A percentile compares a stretch with the other conserved stretches of the same genome.
These are phyloP conservation scores for Pestalotiopsis sp. DNA, from an alignment of 2,329 filamentous ascomycete species.

Conservation along the genomic window DNA sequence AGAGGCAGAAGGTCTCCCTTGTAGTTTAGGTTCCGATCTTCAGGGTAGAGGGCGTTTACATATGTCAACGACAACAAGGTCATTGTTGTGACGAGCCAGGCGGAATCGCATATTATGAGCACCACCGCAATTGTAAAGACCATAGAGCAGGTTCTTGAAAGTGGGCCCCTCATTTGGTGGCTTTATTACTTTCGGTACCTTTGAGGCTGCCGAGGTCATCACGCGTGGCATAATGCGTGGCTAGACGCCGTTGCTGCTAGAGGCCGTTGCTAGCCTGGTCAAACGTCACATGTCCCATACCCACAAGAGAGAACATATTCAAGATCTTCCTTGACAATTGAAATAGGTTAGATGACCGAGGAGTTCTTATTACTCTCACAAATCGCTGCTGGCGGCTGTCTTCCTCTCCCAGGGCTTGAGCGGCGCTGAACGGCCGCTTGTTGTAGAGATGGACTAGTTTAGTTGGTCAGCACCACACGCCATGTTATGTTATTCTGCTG, in stretches of 20 bases:
- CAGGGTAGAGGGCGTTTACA: not conserved
- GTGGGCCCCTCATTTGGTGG: no score
- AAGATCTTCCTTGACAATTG: not conserved
- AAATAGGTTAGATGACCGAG: no score
- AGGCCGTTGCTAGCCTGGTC: not conserved
- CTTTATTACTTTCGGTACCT: not conserved
- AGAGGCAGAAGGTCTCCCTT: no score
- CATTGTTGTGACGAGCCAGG: no score
- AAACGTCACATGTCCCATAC: not conserved
- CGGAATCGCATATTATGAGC: not conserved
- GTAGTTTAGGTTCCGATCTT: not conserved
- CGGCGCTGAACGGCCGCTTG: slow-evolving; percentile 13
- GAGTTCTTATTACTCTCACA: not conserved
- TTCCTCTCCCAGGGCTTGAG: slow-evolving; percentile 17
- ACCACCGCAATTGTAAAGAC: not conserved
- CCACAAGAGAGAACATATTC: not conserved
- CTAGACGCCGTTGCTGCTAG: not conserved
- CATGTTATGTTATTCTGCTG: not conserved
- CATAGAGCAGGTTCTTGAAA: no score
- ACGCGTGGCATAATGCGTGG: not conserved
- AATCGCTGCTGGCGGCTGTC: not conserved
- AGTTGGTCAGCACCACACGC: not conserved
- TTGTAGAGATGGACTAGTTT: slow-evolving; percentile 16
- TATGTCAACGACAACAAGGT: no score
- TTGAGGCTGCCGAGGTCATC: not conserved